Evolutionary conservation across 139 green algal species (phyloP), one percentile per base, ranked within the genome.

Genomic region (Chlamydomonas applanata): DNA sequence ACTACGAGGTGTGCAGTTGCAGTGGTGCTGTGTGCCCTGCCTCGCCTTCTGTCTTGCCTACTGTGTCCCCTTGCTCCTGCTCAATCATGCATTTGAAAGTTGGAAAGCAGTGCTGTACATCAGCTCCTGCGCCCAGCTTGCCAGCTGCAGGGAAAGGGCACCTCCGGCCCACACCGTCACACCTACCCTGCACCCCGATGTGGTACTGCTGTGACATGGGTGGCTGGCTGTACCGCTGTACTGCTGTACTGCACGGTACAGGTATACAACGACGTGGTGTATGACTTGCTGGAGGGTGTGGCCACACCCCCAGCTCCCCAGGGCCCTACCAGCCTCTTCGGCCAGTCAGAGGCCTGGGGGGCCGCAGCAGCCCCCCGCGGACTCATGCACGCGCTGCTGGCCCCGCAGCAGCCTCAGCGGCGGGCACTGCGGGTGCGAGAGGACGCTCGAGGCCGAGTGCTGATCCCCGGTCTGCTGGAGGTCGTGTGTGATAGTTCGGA

Each of bases 191-290:
- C n/a, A n/a, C n/a, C n/a, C n/a, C n/a, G n/a, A n/a, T n/a, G n/a
- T n/a, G n/a, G n/a, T n/a, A n/a, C n/a, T n/a, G n/a, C n/a, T n/a
- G n/a, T n/a, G n/a, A n/a, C n/a, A n/a, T n/a, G n/a, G n/a, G n/a
- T n/a, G n/a, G n/a, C n/a, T n/a, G n/a, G n/a, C n/a, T n/a, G n/a
- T n/a, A n/a, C n/a, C n/a, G n/a, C n/a, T n/a, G n/a, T n/a, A n/a
- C n/a, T n/a, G n/a, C n/a, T n/a, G n/a, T 7, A 53, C 69, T 56
- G 30, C 54, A 66, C 69, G 24, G n/a, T 20, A 16, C 67, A 95
- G 87, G 79, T 96, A 61, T 95, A 95, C 78, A 93, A 94, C 67
- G 91, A 97, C 69, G 62, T 66, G 30, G 81, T 97, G 30, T 88
- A 87, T 67, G 91, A 97, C 80, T 77, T 97, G 79, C 81, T 96